phyloP scores from a whole-genome alignment of 148 eudicot species.

The Vaccinium macrocarpon region DNA sequence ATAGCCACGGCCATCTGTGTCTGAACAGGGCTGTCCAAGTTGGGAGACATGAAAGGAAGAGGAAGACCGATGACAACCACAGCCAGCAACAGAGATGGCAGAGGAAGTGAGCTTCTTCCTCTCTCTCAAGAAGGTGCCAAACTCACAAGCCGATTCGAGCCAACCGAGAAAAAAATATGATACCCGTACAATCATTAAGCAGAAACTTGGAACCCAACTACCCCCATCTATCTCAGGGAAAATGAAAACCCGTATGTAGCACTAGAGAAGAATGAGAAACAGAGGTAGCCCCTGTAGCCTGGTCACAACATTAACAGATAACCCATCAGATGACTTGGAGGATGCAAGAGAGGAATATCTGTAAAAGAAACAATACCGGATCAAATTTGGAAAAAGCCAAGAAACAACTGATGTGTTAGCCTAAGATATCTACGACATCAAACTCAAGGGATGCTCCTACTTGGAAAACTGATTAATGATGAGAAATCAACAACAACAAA shows the following conservation, averaged over 20 bases:
- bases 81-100: conserved; percentile 32
- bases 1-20: conserved; percentile 75
- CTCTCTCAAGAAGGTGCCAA: conserved; percentile 43
- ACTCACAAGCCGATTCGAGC: conserved; percentile 35
- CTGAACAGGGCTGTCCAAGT: conserved; percentile 76
- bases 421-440: background rate
- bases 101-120: conserved; percentile 43
- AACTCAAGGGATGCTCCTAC: background rate
- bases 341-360: conserved; percentile 21
- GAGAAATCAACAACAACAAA: background rate
- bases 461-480: background rate
- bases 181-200: conserved; percentile 44
- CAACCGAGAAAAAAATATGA: conserved; percentile 2
- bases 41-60: conserved; percentile 53
- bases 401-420: background rate
- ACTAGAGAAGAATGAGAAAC: conserved; percentile 4
- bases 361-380: conserved; percentile 2
- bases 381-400: background rate
- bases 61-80: conserved; percentile 22
- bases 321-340: conserved; percentile 30
- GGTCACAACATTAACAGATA: conserved; percentile 26
- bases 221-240: conserved; percentile 12
- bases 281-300: conserved; percentile 8
- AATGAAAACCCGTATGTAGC: background rate
- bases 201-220: conserved; percentile 18